A percentile compares a stretch with the other conserved stretches of the same genome.
These are phyloP conservation scores for Saccharomycopsis hybrid DNA, from an alignment of 1,139 yeast genomes.

Conservation along the genomic window DNA sequence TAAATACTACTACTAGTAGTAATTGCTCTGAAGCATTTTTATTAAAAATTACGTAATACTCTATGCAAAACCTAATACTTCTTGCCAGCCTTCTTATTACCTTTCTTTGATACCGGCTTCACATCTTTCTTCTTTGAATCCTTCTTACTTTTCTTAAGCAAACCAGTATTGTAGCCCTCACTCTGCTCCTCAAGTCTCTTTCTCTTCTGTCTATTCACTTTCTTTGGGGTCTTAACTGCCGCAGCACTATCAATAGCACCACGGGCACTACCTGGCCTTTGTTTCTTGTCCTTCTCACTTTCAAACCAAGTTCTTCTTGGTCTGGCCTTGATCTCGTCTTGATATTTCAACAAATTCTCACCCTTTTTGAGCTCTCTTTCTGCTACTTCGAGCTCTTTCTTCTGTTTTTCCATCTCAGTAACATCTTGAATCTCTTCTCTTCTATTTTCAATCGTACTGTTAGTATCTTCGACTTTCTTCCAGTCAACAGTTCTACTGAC, in stretches of 20 bases:
- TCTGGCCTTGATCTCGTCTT: constrained; percentile 76
- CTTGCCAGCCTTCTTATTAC: too few relatives aligned
- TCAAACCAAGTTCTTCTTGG: constrained; percentile 98
- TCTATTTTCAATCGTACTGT: constrained; percentile 54
- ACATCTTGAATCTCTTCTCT: constrained; percentile 63
- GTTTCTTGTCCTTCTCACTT: constrained; percentile 62
- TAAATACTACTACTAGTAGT: too few relatives aligned
- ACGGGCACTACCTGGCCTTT: constrained; percentile 26
- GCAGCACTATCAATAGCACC: constrained; percentile 44
- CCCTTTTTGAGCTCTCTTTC: constrained; percentile 89
- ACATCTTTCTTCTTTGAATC: too few relatives aligned
- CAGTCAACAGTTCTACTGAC: constrained; percentile 85
- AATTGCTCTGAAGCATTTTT: too few relatives aligned
- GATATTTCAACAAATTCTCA: constrained; percentile 71
- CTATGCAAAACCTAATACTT: too few relatives aligned
- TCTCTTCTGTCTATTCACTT: constrained; percentile 31
- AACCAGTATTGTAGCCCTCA: not conserved
- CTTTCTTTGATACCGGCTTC: too few relatives aligned
- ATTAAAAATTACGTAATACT: too few relatives aligned
- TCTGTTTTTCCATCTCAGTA: constrained; percentile 79
- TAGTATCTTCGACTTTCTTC: constrained; percentile 67
- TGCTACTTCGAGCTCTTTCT: constrained; percentile 77
- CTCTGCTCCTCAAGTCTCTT: constrained; percentile 31
- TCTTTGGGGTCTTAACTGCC: constrained; percentile 42
- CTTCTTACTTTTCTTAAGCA: too few relatives aligned